A percentile compares a stretch with the other conserved stretches of the same genome.
Evolutionary conservation across 768 basidiomycete genomes (phyloP).

Genomic region (Suillus luteus): DNA sequence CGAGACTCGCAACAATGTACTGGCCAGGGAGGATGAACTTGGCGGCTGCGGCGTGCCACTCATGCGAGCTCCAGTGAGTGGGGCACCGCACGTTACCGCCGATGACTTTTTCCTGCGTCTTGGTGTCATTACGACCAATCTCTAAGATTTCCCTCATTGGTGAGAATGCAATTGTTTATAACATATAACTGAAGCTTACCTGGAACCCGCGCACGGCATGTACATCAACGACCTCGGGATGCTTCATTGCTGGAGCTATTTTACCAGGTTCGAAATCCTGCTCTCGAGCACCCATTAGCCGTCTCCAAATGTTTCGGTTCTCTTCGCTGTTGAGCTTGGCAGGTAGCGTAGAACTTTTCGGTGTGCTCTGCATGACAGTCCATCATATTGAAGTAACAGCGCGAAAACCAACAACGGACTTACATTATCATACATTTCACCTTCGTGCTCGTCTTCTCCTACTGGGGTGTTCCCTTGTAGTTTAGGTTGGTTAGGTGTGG

Average conservation of each 20-base stretch:
- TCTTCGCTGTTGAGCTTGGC: background rate
- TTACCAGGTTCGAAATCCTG: background rate
- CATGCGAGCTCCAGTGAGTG: too few relatives aligned
- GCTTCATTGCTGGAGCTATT: background rate
- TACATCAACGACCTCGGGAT: background rate
- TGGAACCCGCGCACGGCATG: background rate
- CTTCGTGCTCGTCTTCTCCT: background rate
- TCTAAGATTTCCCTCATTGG: background rate
- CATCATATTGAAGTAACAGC: background rate
- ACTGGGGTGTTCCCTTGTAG: background rate
- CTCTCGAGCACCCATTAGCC: background rate
- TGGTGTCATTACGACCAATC: too few relatives aligned
- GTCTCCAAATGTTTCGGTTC: background rate
- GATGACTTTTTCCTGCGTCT: too few relatives aligned
- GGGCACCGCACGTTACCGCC: too few relatives aligned
- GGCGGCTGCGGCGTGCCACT: too few relatives aligned
- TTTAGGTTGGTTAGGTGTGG: background rate
- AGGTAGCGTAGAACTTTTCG: too few relatives aligned
- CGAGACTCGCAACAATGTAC: too few relatives aligned
- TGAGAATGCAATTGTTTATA: background rate
- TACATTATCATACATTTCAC: background rate
- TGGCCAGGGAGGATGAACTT: too few relatives aligned
- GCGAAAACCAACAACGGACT: background rate
- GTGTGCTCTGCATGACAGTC: background rate
- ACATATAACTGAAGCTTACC: background rate